phyloP scores from a whole-genome alignment of 2,329 filamentous ascomycete species.

The Helminthosporium solani region DNA sequence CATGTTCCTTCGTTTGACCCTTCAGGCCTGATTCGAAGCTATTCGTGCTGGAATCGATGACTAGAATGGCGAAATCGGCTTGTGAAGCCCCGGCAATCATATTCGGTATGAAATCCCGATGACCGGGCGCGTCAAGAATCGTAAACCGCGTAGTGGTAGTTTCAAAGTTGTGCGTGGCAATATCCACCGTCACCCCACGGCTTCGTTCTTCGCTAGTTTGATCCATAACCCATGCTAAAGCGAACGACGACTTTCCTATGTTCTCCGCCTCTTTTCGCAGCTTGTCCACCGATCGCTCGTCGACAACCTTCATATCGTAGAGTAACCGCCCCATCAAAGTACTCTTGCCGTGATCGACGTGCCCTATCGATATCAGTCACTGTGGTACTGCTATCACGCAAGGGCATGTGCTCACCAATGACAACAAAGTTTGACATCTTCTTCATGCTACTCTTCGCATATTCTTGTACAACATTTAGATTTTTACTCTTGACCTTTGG shows the following conservation, averaged over 20 bases:
- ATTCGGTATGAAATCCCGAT: conserved; percentile 94
- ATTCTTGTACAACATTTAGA: conserved; percentile 80
- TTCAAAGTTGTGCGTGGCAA: conserved; percentile 91
- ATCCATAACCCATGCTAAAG: conserved; percentile 95
- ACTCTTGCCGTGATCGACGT: conserved; percentile 97
- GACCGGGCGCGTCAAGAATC: conserved; percentile 91
- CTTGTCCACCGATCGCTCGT: conserved; percentile 84
- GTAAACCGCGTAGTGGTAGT: conserved; percentile 86
- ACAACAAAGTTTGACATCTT: conserved; percentile 88
- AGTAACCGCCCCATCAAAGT: conserved; percentile 95
- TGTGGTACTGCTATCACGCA: too few species aligned
- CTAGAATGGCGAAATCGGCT: conserved; percentile 91
- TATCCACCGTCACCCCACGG: conserved; percentile 93
- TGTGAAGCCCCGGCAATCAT: conserved; percentile 98
- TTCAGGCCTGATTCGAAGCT: conserved; percentile 92
- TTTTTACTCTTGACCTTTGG: conserved; percentile 69
- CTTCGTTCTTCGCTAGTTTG: conserved; percentile 85
- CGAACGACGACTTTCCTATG: conserved; percentile 93
- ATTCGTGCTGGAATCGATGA: conserved; percentile 86
- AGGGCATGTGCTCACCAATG: conserved; percentile 62
- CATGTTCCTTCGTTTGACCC: conserved; percentile 93
- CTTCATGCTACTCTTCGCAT: conserved; percentile 72
- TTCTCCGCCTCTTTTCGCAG: conserved; percentile 86
- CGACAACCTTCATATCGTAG: conserved; percentile 83
- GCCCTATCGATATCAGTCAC: conserved; percentile 56